Percentiles rank a stretch among this genome's conserved stretches.
phyloP scores from a whole-genome alignment of 2,329 filamentous ascomycete genomes.

The Neonectria punicea region DNA sequence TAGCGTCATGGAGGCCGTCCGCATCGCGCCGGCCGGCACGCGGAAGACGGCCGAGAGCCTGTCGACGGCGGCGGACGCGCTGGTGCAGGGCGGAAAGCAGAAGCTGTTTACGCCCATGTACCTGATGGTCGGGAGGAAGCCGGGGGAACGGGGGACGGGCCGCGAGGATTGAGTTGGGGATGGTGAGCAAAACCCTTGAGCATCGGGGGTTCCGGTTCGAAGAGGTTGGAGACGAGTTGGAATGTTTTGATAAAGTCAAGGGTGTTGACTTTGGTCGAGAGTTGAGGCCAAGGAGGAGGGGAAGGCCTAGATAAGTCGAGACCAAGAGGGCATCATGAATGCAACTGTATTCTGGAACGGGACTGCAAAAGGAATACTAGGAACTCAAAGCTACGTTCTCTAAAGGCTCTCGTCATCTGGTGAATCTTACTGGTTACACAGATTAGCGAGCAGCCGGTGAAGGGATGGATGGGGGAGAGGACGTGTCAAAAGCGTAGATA shows the following conservation, averaged over 20 bases:
- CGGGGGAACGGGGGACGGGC: constrained; percentile 44
- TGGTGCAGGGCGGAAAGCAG: constrained; percentile 83
- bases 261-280: neutral
- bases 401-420: neutral
- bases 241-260: neutral
- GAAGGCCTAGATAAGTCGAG: neutral
- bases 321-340: neutral
- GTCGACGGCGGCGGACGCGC: constrained; percentile 77
- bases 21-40: constrained; percentile 79
- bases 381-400: neutral
- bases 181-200: neutral
- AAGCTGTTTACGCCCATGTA: constrained; percentile 97
- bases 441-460: neutral
- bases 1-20: constrained; percentile 74
- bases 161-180: neutral
- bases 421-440: neutral
- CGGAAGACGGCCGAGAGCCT: constrained; percentile 89
- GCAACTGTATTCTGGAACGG: neutral
- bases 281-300: neutral
- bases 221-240: neutral
- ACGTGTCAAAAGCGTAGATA: neutral
- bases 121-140: constrained; percentile 89
- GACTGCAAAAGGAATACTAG: neutral
- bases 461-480: neutral
- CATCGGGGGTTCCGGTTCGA: neutral